Evolutionary conservation across 176 grass and related monocot genomes (phyloP).

Genomic region (Oryza australiensis): DNA sequence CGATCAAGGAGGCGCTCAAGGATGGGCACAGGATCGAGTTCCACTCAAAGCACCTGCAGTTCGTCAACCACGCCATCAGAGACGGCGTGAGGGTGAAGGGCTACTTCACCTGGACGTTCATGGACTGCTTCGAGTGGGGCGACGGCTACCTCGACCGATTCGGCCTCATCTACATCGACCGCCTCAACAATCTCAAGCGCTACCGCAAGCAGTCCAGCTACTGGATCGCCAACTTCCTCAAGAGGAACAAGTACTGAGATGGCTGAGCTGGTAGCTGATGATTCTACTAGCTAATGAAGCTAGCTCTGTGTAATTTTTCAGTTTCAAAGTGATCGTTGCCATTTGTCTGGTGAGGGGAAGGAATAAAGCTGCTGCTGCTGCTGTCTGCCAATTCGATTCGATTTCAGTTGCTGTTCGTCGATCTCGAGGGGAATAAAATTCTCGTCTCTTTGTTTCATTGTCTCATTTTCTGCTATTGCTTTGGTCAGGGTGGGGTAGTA

Average conservation of each 20-base stretch:
- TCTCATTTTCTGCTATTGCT: no score
- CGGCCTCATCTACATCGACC: constrained; percentile 56
- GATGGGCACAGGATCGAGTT: constrained; percentile 50
- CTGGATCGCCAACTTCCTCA: constrained; percentile 53
- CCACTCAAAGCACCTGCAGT: constrained; percentile 43
- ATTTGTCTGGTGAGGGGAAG: not conserved
- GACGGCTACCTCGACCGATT: constrained; percentile 45
- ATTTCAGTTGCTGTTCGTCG: no score
- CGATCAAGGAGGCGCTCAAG: constrained; percentile 42
- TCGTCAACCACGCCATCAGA: constrained; percentile 51
- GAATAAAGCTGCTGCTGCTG: no score
- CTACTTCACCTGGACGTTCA: constrained; percentile 54
- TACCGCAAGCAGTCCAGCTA: constrained; percentile 59
- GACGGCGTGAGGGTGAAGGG: constrained; percentile 45
- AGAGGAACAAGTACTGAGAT: not conserved
- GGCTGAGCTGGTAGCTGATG: not conserved
- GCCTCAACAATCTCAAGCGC: constrained; percentile 41
- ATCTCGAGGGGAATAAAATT: no score
- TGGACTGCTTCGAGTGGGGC: constrained; percentile 71
- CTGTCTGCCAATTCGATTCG: no score
- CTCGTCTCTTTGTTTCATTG: no score
- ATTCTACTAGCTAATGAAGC: no score
- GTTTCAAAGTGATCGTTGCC: not conserved
- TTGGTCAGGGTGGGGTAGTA: no score
- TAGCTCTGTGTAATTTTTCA: not conserved